These are phyloP conservation scores for Ogataea trehaloabstinens DNA, from an alignment of 805 yeast genomes.

Conservation along the genomic window DNA sequence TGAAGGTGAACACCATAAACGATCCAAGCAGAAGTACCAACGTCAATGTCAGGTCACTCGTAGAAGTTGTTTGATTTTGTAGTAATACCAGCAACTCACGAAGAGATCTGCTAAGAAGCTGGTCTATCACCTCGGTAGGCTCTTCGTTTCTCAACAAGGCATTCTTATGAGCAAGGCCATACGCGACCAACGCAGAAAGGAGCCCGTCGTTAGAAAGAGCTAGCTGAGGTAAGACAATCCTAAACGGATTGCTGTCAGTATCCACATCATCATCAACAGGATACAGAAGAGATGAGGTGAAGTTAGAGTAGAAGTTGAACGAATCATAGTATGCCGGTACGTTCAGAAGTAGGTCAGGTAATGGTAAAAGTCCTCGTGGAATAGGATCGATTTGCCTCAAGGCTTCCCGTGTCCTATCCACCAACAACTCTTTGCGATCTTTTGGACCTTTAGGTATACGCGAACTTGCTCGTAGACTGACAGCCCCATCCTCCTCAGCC, in stretches of 20 bases:
- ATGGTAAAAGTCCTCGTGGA: slow-evolving; percentile 40
- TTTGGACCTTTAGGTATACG: background rate
- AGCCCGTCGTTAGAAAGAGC: slow-evolving; percentile 60
- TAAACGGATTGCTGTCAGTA: slow-evolving; percentile 70
- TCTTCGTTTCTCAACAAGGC: slow-evolving; percentile 25
- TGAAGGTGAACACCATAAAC: slow-evolving; percentile 48
- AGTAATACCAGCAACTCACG: slow-evolving; percentile 52
- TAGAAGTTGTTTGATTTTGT: slow-evolving; percentile 49
- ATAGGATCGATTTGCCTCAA: slow-evolving; percentile 23
- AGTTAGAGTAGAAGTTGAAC: slow-evolving; percentile 60
- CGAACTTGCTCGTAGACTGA: background rate
- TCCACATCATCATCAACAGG: slow-evolving; percentile 56
- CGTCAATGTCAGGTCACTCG: slow-evolving; percentile 66
- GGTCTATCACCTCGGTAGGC: slow-evolving; percentile 45
- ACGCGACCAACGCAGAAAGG: slow-evolving; percentile 53
- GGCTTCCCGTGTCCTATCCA: slow-evolving; percentile 14
- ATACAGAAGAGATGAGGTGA: slow-evolving; percentile 59
- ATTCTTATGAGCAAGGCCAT: slow-evolving; percentile 42
- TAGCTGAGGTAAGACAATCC: slow-evolving; percentile 60
- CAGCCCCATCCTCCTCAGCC: slow-evolving; percentile 1
- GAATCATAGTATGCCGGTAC: slow-evolving; percentile 61
- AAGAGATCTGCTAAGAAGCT: slow-evolving; percentile 54
- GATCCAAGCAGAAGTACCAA: slow-evolving; percentile 58
- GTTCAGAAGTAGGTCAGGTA: slow-evolving; percentile 59
- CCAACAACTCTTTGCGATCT: background rate